Evolutionary conservation across 2,329 filamentous ascomycete genomes (phyloP).

Genomic region (Myriangium duriaei): DNA sequence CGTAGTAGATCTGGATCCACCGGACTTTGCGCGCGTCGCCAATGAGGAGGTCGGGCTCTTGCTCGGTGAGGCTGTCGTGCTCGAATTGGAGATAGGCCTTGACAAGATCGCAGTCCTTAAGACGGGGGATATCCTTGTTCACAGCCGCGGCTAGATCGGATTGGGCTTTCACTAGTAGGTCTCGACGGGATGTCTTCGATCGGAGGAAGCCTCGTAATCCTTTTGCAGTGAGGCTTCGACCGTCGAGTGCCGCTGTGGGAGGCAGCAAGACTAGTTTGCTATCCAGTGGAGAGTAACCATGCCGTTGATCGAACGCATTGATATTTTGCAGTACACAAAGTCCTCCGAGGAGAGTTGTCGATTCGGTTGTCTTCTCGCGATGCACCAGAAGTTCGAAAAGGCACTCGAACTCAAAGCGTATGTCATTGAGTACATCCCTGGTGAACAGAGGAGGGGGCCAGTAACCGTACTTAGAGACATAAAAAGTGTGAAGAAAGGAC

Average conservation of each 20-base stretch:
- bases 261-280: conserved; percentile 59
- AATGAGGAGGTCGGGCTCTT: conserved; percentile 46
- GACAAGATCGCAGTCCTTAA: conserved; percentile 42
- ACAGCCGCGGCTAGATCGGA: conserved; percentile 41
- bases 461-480: conserved; percentile 54
- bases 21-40: conserved; percentile 62
- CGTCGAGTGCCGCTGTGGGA: conserved; percentile 19
- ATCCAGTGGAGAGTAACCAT: conserved; percentile 46
- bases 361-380: conserved; percentile 33
- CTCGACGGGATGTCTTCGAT: conserved; percentile 29
- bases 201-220: conserved; percentile 24
- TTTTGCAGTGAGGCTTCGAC: conserved; percentile 22
- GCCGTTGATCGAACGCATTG: conserved; percentile 50
- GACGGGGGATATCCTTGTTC: conserved; percentile 27
- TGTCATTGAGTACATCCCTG: conserved; percentile 44
- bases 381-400: conserved; percentile 64
- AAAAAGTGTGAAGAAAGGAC: conserved; percentile 54
- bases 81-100: conserved; percentile 60
- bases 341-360: conserved; percentile 41
- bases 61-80: conserved; percentile 42
- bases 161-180: conserved; percentile 39
- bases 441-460: conserved; percentile 56
- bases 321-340: conserved; percentile 60
- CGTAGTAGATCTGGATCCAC: conserved; percentile 65
- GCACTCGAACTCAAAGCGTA: conserved; percentile 58